A percentile compares a stretch with the other conserved stretches of the same genome.
phyloP scores from a whole-genome alignment of 495 filamentous ascomycete species.

The Chaetomidium leptoderma region DNA sequence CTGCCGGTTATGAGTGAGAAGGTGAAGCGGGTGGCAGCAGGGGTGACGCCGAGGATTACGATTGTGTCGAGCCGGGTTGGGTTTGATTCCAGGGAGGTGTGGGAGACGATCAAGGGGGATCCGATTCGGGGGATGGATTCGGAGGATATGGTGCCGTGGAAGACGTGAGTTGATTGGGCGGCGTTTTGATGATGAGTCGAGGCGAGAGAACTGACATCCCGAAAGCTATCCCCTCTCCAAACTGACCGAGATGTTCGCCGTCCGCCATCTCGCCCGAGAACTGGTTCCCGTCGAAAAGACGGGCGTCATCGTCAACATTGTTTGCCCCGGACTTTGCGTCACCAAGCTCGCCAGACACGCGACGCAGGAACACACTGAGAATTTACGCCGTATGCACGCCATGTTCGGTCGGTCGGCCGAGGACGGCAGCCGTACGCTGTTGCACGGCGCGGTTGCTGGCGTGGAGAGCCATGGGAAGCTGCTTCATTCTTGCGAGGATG shows the following conservation, averaged over 20 bases:
- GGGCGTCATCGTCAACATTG: conserved; percentile 36
- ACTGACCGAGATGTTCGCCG: conserved; percentile 17
- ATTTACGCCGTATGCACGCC: neutral
- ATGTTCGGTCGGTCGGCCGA: conserved; percentile 36
- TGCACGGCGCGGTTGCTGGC: conserved; percentile 35
- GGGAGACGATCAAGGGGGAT: conserved; percentile 16
- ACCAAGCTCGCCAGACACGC: conserved; percentile 33
- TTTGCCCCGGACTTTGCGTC: conserved; percentile 42
- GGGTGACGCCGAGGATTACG: neutral
- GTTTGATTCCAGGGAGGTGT: neutral
- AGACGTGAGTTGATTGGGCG: neutral
- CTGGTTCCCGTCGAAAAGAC: conserved; percentile 14
- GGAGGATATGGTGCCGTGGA: neutral
- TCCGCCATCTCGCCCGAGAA: conserved; percentile 23
- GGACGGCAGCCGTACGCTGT: conserved; percentile 38
- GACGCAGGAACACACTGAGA: neutral
- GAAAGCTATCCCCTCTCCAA: conserved; percentile 17
- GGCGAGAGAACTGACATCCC: neutral
- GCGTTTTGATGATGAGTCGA: too few relatives aligned
- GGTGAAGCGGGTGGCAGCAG: conserved; percentile 12
- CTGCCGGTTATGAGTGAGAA: conserved; percentile 30
- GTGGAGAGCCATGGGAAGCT: conserved; percentile 27
- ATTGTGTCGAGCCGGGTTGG: neutral
- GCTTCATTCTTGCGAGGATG: conserved; percentile 18
- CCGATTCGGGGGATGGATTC: conserved; percentile 12